Conservation (phyloP, 768 basidiomycete species). For the Phylloporus scabripes region DNA sequence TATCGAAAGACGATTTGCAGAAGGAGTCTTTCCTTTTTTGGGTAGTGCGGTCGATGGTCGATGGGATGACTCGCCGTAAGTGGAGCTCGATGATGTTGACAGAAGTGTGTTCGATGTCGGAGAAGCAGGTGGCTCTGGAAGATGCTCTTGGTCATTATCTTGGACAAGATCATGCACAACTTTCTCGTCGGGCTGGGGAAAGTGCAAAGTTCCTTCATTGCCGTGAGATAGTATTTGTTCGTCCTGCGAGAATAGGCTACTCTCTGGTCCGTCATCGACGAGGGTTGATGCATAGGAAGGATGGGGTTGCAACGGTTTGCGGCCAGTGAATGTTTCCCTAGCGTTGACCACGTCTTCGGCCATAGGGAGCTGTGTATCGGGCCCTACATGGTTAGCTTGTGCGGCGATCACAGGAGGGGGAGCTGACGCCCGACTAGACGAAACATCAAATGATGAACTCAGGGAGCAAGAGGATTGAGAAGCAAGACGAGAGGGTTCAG, state of each 20-base stretch:
- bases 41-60: constrained; percentile 21
- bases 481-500: constrained; percentile 29
- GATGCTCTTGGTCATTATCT: constrained; percentile 39
- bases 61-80: constrained; percentile 43
- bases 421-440: constrained; percentile 40
- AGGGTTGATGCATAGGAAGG: constrained; percentile 51
- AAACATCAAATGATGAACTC: constrained; percentile 39
- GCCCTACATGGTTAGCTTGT: constrained; percentile 44
- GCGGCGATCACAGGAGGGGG: constrained; percentile 17
- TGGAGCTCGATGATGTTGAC: constrained; percentile 30
- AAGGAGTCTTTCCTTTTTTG: constrained; percentile 48
- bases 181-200: constrained; percentile 16
- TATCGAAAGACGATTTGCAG: constrained; percentile 87
- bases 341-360: not conserved
- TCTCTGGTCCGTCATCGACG: constrained; percentile 39
- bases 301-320: constrained; percentile 36
- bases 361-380: constrained; percentile 38
- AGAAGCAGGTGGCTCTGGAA: constrained; percentile 57
- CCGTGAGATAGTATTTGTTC: constrained; percentile 16
- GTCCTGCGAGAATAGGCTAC: constrained; percentile 25
- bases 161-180: constrained; percentile 7
- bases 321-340: constrained; percentile 6
- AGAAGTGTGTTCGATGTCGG: constrained; percentile 46
- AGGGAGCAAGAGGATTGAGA: constrained; percentile 30
- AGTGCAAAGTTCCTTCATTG: constrained; percentile 21